Base-by-base conservation (phyloP, 768 basidiomycete genomes). In the Lactarius akahatsu region DNA sequence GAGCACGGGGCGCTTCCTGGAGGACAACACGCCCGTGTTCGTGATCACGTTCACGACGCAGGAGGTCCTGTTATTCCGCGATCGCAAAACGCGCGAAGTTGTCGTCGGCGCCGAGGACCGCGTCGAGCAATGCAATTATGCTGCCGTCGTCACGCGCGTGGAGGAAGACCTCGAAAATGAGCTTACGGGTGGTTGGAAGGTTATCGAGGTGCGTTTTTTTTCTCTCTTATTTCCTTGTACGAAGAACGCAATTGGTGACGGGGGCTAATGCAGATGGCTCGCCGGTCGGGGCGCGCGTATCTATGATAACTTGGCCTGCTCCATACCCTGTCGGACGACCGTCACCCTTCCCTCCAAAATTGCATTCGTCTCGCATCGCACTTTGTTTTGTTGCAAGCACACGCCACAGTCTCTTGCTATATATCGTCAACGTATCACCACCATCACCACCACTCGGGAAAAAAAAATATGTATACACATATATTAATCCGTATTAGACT, bases 171-270 rank as follows among this genome's bases (percentile, higher is more conserved):
- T 98, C 68, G 87, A 87, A 34, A 92, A 98, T 74, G 92, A 95
- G 76, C 81, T 97, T 55, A 99, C 97, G 0, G 95, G 93, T 52
- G 97, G 97, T 15, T 99, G 97, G 96, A 98, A 98, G 78, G 86
- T 98, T 61, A 84, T 98, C 32, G 96, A 98, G 88, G 94, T 95
- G 74, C 59, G 85, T 78, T 18, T 47, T 34, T 30, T 50, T 41
- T 30, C 13, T 18, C 32, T 36, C 36, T 36, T 40, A 40, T n/a
- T 50, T 50, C 3, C 6, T n/a, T 23, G 23, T 34, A 28, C 20
- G 47, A 18, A 20, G 13, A 43, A 3, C 57, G 30, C 55, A 64
- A 52, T 26, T 63, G 16, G 66, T 73, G 41, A 55, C n/a, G 57
- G 23, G n/a, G 13, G 67, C 7, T 32, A 59, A 16, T 60, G 2